Evolutionary conservation across 495 filamentous ascomycete genomes (phyloP), one percentile per base, ranked within the genome.

Genomic region (Trichoderma orchidacearum): DNA sequence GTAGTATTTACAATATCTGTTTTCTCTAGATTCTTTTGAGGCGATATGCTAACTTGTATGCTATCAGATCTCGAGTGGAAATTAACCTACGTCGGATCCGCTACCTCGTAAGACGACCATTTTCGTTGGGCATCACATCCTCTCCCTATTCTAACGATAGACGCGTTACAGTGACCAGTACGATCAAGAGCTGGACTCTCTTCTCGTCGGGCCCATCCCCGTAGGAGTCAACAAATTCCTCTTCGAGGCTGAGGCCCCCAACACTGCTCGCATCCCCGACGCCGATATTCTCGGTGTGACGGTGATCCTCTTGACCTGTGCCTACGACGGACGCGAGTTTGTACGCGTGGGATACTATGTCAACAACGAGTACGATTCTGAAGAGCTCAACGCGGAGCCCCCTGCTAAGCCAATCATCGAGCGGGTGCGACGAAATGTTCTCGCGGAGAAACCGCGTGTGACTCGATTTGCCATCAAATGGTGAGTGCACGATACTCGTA

Each of bases 391-490:
- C 58, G 81, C 83, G 25, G 89, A 96, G 56, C 94, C 93, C 12
- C 93, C 94, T 3, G 80, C 89, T 48, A 94, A 95, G 76, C 88
- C 90, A 30, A 80, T 91, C 62, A 85, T 96, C 56, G 94, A 97
- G 65, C 86, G 88, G 63, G 89, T 98, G 56, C 79, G 85, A 58
- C 81, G 93, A 55, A 96, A 92, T 62, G 86, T 98, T 28, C 80
- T 98, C 29, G 91, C 93, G 1, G 91, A 96, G 73, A 98, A 98
- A 81, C 93, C 93, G 3, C 80, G 93, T 66, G 93, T 98, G 18
- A 98, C 93, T 31, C 80, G 93, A 54, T 98, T 98, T 63, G 90
- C 90, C n/a, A 98, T 98, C 72, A 97, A 97, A 73, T 98, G 93
- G 93, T 55, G 31, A 55, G 53, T 95, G 80, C 55, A 79, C 64